Percentiles rank a stretch among this genome's conserved stretches.
Conservation (phyloP, 2,329 filamentous ascomycete species). For the Stagonosporopsis chrysanthemi region DNA sequence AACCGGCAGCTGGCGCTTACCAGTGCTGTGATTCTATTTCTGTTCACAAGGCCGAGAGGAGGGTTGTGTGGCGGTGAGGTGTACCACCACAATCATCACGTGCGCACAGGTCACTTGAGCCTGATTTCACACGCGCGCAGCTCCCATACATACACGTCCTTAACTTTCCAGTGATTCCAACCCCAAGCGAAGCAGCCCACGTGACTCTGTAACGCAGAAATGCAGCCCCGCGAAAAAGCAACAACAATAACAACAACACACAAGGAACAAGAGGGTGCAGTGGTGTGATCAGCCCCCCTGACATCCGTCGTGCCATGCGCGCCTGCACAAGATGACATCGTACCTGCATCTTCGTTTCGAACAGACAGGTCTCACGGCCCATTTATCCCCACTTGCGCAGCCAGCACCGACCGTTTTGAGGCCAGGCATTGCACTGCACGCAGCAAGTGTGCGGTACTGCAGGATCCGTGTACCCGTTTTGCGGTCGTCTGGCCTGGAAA, state of each 20-base stretch:
- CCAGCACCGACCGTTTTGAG: conserved; percentile 3
- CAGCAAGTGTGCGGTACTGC: conserved; percentile 9
- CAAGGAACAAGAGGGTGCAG: not conserved
- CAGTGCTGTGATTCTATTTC: conserved; percentile 7
- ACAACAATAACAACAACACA: not conserved
- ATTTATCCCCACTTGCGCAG: not conserved
- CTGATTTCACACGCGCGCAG: not conserved
- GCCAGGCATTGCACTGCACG: conserved; percentile 5
- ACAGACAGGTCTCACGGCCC: not conserved
- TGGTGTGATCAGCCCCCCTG: conserved; percentile 4
- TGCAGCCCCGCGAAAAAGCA: not conserved
- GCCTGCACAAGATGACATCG: conserved; percentile 15
- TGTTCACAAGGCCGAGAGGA: not conserved
- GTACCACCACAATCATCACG: conserved; percentile 10
- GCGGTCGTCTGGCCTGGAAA: conserved; percentile 15
- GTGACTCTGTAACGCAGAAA: not conserved
- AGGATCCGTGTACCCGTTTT: conserved; percentile 19
- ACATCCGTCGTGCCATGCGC: conserved; percentile 1
- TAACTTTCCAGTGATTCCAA: not conserved
- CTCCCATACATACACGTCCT: not conserved
- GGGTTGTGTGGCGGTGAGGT: conserved; percentile 8
- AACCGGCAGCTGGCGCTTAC: conserved; percentile 4
- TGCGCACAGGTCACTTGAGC: not conserved
- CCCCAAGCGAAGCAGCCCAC: not conserved
- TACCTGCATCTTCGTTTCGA: conserved; percentile 15